These are phyloP conservation scores for Tolypocladium endophyticum DNA, from an alignment of 2,329 filamentous ascomycete species.

Conservation along the genomic window DNA sequence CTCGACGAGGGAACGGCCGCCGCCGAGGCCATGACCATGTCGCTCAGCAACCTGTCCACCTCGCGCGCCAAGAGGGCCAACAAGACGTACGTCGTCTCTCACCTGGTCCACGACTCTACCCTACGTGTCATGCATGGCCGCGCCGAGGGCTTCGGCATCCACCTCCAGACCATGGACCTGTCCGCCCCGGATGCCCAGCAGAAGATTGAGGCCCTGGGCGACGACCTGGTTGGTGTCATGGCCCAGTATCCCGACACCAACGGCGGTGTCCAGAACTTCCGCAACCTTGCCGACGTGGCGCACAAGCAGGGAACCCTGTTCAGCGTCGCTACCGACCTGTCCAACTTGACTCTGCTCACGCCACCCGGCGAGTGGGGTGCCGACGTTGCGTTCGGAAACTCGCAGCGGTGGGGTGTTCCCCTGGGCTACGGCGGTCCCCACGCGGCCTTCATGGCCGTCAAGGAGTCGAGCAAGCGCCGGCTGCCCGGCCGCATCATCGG, in stretches of 20 bases:
- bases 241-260: slow-evolving; percentile 93
- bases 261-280: slow-evolving; percentile 69
- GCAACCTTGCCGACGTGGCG: slow-evolving; percentile 60
- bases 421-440: slow-evolving; percentile 92
- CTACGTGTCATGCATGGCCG: slow-evolving; percentile 74
- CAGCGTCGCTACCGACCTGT: slow-evolving; percentile 78
- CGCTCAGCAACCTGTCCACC: slow-evolving; percentile 62
- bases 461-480: slow-evolving; percentile 86
- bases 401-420: slow-evolving; percentile 85
- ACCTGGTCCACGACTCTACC: slow-evolving; percentile 76
- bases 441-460: slow-evolving; percentile 89
- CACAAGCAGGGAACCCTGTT: slow-evolving; percentile 72
- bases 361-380: slow-evolving; percentile 91
- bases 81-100: slow-evolving; percentile 78
- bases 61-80: slow-evolving; percentile 62
- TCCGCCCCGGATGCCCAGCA: slow-evolving; percentile 49
- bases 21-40: slow-evolving; percentile 92
- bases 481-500: slow-evolving; percentile 87
- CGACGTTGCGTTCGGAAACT: slow-evolving; percentile 88
- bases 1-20: slow-evolving; percentile 88
- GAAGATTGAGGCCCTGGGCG: slow-evolving; percentile 61
- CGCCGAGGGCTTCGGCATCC: slow-evolving; percentile 85
- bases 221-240: slow-evolving; percentile 78
- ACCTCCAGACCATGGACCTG: slow-evolving; percentile 63
- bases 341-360: slow-evolving; percentile 77